A percentile compares a stretch with the other conserved stretches of the same genome.
phyloP scores from a whole-genome alignment of 331 rosid genomes.

The Prunus yedoensis region DNA sequence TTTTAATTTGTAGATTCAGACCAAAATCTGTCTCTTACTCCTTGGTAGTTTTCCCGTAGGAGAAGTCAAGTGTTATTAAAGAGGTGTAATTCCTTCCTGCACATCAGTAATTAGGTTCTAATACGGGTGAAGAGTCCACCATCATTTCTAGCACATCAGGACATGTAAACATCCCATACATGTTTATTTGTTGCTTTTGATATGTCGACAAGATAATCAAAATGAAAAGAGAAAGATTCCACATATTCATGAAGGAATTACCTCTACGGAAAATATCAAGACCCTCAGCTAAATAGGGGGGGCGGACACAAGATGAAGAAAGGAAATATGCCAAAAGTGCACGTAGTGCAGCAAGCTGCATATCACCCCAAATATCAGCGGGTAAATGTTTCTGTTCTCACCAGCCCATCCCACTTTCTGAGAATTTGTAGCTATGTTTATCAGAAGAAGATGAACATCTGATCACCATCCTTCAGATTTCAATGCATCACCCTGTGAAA shows the following conservation, averaged over 20 bases:
- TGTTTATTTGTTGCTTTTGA: not conserved
- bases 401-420: slow-evolving; percentile 43
- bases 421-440: slow-evolving; percentile 47
- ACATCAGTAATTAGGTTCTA: not conserved
- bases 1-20: not conserved
- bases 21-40: not conserved
- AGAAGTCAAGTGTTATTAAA: not conserved
- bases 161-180: not conserved
- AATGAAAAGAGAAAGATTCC: slow-evolving; percentile 1
- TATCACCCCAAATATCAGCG: slow-evolving; percentile 45
- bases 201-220: not conserved
- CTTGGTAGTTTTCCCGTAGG: not conserved
- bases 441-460: slow-evolving; percentile 59
- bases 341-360: slow-evolving; percentile 74
- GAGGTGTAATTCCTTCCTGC: not conserved
- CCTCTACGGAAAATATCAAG: slow-evolving; percentile 81
- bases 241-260: slow-evolving; percentile 30
- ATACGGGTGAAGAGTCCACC: not conserved
- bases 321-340: slow-evolving; percentile 76
- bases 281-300: slow-evolving; percentile 75
- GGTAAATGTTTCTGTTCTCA: slow-evolving; percentile 45
- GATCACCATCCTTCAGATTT: slow-evolving; percentile 62
- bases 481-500: slow-evolving; percentile 63
- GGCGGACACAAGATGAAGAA: slow-evolving; percentile 49
- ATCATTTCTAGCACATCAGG: not conserved